Base-by-base conservation (phyloP, 306 rosid species). In the Dryas alaskensis region DNA sequence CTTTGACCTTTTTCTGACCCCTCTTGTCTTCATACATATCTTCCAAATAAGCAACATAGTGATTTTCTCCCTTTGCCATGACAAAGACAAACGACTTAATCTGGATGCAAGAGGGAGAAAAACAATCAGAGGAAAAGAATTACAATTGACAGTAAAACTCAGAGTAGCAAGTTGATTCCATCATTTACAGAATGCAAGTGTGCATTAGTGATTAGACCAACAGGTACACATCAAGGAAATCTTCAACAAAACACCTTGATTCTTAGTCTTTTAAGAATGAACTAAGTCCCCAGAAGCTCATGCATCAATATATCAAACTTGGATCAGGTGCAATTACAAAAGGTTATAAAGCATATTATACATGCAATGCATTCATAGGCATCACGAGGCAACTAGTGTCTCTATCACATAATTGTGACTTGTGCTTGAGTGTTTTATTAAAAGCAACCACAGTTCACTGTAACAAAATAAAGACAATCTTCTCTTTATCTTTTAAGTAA, bases 11-110 rank as follows among this genome's bases (percentile, higher is more conserved):
- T 79, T 90, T 94, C 70, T 84, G 97, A 59, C 96, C 92, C 84
- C 92, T 89, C 80, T 84, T 92, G 84, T 94, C 99, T 87, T 94
- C 99, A 40, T 92, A 94, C 99, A 94, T 92, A 79, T 94, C 99
- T 77, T 94, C 99, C 72, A 92, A 61, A 84, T 92, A 94, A 78
- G 97, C 97, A 86, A 94, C 72, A 67, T 92, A 92, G 71, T 86
- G 97, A 74, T 87, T 79, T 74, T 84, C 99, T 76, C 93, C 97
- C 74, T 90, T 92, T n/a, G 96, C 99, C 99, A 94, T 94, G 77
- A 94, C 97, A 80, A 88, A 90, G 58, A 94, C 92, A 75, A 94
- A 94, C 64, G 99, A 94, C 55, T 88, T 97, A 62, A 87, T 86
- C 99, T 94, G 88, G 74, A 78, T 80, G 50, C 78, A 84, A 78